phyloP scores from a whole-genome alignment of 169 alveolate species.

The Cryptosporidium parvum region DNA sequence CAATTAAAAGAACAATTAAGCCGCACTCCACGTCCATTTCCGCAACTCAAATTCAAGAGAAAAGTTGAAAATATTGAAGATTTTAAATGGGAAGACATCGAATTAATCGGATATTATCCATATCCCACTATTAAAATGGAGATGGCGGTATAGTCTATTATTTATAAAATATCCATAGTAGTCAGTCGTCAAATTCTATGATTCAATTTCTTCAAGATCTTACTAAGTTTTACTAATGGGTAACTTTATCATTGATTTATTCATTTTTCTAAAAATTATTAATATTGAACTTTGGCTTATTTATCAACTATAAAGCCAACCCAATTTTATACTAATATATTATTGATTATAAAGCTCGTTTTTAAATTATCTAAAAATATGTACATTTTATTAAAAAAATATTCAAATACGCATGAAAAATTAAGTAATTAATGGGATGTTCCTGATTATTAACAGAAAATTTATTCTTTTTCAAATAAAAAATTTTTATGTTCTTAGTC shows the following conservation, averaged over 20 bases:
- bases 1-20: constrained; percentile 90
- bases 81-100: constrained; percentile 90
- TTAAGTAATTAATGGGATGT: too few relatives aligned
- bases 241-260: too few relatives aligned
- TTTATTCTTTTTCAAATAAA: not conserved
- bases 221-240: not conserved
- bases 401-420: too few relatives aligned
- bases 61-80: constrained; percentile 88
- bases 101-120: constrained; percentile 90
- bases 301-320: too few relatives aligned
- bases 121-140: constrained; percentile 91
- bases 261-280: too few relatives aligned
- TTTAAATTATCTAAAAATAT: too few relatives aligned
- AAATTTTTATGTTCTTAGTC: not conserved
- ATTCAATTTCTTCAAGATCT: not conserved
- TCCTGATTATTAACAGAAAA: not conserved
- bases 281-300: too few relatives aligned
- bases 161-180: not conserved
- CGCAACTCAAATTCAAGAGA: constrained; percentile 91
- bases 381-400: too few relatives aligned
- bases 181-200: not conserved
- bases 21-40: constrained; percentile 97
- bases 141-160: constrained; percentile 87
- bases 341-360: too few relatives aligned
- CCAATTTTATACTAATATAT: too few relatives aligned